Conservation (phyloP, 495 filamentous ascomycete species). For the Penicillium parvum region DNA sequence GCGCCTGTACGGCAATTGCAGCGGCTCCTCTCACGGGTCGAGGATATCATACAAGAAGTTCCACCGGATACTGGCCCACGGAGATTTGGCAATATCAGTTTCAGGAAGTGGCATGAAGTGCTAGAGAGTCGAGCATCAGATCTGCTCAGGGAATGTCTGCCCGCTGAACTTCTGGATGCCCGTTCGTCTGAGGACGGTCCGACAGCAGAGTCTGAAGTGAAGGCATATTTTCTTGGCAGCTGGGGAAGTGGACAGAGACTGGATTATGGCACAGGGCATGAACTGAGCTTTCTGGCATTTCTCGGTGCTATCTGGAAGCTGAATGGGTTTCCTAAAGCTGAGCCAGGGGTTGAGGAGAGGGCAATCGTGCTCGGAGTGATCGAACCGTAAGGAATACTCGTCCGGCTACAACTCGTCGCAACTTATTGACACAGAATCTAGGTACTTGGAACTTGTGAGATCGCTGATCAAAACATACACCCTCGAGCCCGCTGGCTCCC, state of each 20-base stretch:
- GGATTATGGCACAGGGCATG: slow-evolving; percentile 95
- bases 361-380: slow-evolving; percentile 76
- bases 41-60: slow-evolving; percentile 65
- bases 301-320: slow-evolving; percentile 87
- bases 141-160: slow-evolving; percentile 61
- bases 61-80: slow-evolving; percentile 82
- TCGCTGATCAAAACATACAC: slow-evolving; percentile 84
- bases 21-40: slow-evolving; percentile 55
- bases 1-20: slow-evolving; percentile 61
- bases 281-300: slow-evolving; percentile 91
- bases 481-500: slow-evolving; percentile 90
- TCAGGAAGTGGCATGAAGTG: slow-evolving; percentile 73
- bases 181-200: slow-evolving; percentile 21
- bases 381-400: slow-evolving; percentile 59
- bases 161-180: slow-evolving; percentile 44
- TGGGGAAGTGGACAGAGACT: slow-evolving; percentile 87
- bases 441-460: slow-evolving; percentile 82
- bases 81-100: slow-evolving; percentile 87
- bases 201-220: slow-evolving; percentile 61
- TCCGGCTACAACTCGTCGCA: background rate
- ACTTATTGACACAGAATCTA: slow-evolving; percentile 24
- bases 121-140: slow-evolving; percentile 53
- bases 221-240: slow-evolving; percentile 74
- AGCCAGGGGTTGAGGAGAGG: slow-evolving; percentile 59
- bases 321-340: slow-evolving; percentile 58